Evolutionary conservation across 225 moss, liverwort and hornwort species (phyloP).

Genomic region (Ulota crispa): DNA sequence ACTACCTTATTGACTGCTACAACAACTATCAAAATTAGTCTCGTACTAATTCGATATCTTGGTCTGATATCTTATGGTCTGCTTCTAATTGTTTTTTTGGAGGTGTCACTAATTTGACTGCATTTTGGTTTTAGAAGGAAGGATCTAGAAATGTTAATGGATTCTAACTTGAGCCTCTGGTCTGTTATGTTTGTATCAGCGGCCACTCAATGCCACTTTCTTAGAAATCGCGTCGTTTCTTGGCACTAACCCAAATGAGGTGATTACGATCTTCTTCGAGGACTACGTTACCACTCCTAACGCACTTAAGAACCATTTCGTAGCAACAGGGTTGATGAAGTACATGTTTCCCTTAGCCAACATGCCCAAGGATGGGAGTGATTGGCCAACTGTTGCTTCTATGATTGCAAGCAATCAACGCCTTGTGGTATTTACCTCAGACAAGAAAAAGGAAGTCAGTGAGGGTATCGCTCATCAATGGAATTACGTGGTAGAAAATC

Average conservation of each 20-base stretch:
- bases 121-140: background rate
- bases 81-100: background rate
- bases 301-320: slow-evolving; percentile 73
- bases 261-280: slow-evolving; percentile 84
- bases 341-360: slow-evolving; percentile 70
- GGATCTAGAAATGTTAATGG: background rate
- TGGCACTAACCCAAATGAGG: slow-evolving; percentile 67
- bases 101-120: background rate
- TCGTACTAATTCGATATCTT: background rate
- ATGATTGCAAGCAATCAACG: slow-evolving; percentile 75
- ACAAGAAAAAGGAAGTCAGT: slow-evolving; percentile 37
- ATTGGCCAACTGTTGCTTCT: slow-evolving; percentile 83
- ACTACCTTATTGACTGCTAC: background rate
- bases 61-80: background rate
- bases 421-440: slow-evolving; percentile 53
- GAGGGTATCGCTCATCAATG: slow-evolving; percentile 61
- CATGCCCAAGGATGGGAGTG: slow-evolving; percentile 77
- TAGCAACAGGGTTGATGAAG: slow-evolving; percentile 57
- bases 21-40: background rate
- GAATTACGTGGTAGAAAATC: slow-evolving; percentile 60
- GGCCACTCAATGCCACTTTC: slow-evolving; percentile 70
- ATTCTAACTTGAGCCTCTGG: background rate
- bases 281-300: slow-evolving; percentile 72
- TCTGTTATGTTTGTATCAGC: slow-evolving; percentile 49
- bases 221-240: slow-evolving; percentile 66